phyloP scores from a whole-genome alignment of 352 stramenopile species.

The Phytophthora colocasiae region DNA sequence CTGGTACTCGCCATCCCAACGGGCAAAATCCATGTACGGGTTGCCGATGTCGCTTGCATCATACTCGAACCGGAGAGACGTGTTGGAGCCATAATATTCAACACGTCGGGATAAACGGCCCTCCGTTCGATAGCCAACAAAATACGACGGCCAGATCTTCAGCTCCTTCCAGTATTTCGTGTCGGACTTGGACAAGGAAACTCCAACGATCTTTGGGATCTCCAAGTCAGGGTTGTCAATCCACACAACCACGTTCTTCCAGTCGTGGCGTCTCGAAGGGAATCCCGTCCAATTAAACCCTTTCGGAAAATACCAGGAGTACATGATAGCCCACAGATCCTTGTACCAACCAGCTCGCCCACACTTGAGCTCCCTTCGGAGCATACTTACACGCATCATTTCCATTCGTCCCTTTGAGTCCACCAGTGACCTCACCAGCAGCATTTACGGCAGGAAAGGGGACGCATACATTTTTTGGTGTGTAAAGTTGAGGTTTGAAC shows the following conservation, averaged over 20 bases:
- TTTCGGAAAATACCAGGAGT: conserved; percentile 25
- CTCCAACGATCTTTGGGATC: conserved; percentile 1
- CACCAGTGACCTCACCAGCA: neutral
- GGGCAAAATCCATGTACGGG: neutral
- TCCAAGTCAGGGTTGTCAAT: neutral
- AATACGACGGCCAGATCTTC: neutral
- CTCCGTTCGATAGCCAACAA: neutral
- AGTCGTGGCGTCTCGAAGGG: conserved; percentile 11
- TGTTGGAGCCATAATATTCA: neutral
- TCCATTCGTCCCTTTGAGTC: conserved; percentile 2
- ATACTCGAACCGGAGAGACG: conserved; percentile 7
- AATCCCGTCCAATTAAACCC: neutral
- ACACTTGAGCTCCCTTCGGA: conserved; percentile 7
- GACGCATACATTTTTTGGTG: neutral
- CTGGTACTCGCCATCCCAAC: conserved; percentile 1
- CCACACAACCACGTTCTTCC: conserved; percentile 18
- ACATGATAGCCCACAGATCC: conserved; percentile 15
- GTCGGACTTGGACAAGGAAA: conserved; percentile 3
- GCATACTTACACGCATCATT: conserved; percentile 9
- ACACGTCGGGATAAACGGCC: no score
- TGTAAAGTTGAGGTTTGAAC: conserved; percentile 9
- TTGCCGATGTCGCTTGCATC: neutral
- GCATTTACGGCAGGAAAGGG: conserved; percentile 11
- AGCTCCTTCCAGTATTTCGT: neutral
- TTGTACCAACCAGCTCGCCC: conserved; percentile 3